These are phyloP conservation scores for Mycena metata DNA, from an alignment of 768 basidiomycete species.

Conservation along the genomic window DNA sequence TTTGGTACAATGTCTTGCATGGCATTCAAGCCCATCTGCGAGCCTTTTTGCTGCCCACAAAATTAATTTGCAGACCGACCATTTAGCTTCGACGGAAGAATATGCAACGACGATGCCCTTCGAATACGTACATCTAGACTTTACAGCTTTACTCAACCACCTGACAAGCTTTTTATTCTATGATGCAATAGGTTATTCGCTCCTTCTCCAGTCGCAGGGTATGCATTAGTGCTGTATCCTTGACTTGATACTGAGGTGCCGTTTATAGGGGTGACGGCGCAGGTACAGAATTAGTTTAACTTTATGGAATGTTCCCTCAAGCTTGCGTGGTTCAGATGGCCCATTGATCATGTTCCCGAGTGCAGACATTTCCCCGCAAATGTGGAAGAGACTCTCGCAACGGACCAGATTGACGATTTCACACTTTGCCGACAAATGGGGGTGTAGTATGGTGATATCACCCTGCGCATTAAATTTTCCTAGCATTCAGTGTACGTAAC, in stretches of 20 bases:
- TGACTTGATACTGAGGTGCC: neutral
- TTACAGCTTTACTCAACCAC: too few relatives aligned
- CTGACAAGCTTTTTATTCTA: constrained; percentile 34
- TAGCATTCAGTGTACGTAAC: constrained; percentile 51
- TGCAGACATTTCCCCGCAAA: constrained; percentile 27
- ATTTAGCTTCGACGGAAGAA: neutral
- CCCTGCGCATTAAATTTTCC: too few relatives aligned
- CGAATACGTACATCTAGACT: too few relatives aligned
- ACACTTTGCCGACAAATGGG: too few relatives aligned
- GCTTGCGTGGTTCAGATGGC: constrained; percentile 16
- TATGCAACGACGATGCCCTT: neutral
- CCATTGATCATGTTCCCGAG: constrained; percentile 27
- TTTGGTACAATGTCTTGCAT: neutral
- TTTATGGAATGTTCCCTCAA: neutral
- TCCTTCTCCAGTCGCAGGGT: neutral
- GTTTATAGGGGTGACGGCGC: constrained; percentile 27
- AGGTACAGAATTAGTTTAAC: neutral
- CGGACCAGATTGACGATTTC: neutral
- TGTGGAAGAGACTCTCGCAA: neutral
- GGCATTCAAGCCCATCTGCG: neutral
- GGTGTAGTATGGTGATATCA: too few relatives aligned
- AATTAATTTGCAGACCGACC: too few relatives aligned
- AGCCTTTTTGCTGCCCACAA: too few relatives aligned
- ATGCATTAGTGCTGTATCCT: constrained; percentile 12
- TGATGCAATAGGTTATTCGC: constrained; percentile 36